Conservation (phyloP, 208 protist species). For the Crithidia mellificae region DNA sequence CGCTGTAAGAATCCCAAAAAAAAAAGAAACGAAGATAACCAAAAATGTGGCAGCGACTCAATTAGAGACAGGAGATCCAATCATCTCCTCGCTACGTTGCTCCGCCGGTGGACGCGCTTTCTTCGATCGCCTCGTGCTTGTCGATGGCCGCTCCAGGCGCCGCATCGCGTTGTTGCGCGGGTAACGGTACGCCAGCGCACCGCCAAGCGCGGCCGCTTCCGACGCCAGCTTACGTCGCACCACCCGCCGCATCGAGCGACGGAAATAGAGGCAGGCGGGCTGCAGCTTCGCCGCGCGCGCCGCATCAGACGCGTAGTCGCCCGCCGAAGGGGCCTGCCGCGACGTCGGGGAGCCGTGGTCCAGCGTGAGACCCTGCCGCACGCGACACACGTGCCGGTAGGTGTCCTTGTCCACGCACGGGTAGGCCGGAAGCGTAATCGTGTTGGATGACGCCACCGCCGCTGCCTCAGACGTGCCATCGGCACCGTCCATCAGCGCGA, state of each 20-base stretch:
- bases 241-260: constrained; percentile 19
- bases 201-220: constrained; percentile 22
- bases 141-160: neutral
- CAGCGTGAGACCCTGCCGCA: constrained; percentile 22
- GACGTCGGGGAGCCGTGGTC: constrained; percentile 17
- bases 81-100: too few relatives aligned
- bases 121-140: neutral
- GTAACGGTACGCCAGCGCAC: constrained; percentile 21
- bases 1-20: too few relatives aligned
- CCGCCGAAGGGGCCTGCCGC: neutral
- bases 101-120: neutral
- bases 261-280: constrained; percentile 29
- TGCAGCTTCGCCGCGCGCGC: constrained; percentile 3
- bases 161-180: constrained; percentile 11
- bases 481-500: constrained; percentile 1
- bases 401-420: constrained; percentile 25
- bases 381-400: constrained; percentile 25
- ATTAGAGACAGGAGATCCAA: neutral
- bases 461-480: neutral
- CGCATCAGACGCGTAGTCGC: neutral
- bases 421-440: constrained; percentile 20
- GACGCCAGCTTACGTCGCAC: constrained; percentile 17
- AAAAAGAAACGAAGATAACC: neutral
- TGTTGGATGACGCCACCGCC: neutral
- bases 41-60: too few relatives aligned